phyloP scores from a whole-genome alignment of 1,284 basidiomycete species.

The Psilocybe mexicana region DNA sequence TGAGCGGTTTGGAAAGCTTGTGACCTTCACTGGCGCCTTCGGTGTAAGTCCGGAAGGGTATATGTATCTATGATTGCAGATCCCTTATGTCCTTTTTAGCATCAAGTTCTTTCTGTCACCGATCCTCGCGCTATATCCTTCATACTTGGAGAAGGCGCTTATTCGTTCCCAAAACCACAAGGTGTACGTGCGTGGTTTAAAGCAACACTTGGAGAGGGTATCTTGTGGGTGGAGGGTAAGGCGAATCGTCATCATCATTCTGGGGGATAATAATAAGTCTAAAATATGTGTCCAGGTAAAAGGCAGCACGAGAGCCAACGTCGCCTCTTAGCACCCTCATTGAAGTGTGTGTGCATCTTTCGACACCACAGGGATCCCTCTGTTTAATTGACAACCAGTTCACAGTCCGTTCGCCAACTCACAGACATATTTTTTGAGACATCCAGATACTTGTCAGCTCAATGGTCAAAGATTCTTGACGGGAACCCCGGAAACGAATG shows the following conservation, averaged over 20 bases:
- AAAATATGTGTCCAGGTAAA: constrained; percentile 38
- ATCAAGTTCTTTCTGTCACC: constrained; percentile 54
- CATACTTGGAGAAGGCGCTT: constrained; percentile 51
- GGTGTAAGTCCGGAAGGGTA: constrained; percentile 38
- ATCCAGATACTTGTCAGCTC: constrained; percentile 45
- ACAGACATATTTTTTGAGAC: constrained; percentile 51
- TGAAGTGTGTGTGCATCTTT: constrained; percentile 40
- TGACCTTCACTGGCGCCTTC: constrained; percentile 54
- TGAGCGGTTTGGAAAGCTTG: constrained; percentile 47
- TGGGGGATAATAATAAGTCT: not conserved
- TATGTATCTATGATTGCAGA: not conserved
- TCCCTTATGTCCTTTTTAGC: constrained; percentile 32
- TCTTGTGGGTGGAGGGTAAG: constrained; percentile 61
- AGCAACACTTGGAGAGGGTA: constrained; percentile 58
- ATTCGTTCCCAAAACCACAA: constrained; percentile 57
- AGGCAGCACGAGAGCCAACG: constrained; percentile 55
- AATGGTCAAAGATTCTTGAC: constrained; percentile 50
- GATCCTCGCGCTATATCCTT: constrained; percentile 52
- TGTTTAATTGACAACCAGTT: constrained; percentile 29
- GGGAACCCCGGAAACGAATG: constrained; percentile 34
- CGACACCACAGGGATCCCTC: not conserved
- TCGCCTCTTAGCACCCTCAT: constrained; percentile 49
- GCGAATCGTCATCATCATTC: not conserved
- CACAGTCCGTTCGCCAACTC: constrained; percentile 51
- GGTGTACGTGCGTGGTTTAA: constrained; percentile 63